phyloP scores from a whole-genome alignment of 257 asterid genomes.

The Sherardia arvensis region DNA sequence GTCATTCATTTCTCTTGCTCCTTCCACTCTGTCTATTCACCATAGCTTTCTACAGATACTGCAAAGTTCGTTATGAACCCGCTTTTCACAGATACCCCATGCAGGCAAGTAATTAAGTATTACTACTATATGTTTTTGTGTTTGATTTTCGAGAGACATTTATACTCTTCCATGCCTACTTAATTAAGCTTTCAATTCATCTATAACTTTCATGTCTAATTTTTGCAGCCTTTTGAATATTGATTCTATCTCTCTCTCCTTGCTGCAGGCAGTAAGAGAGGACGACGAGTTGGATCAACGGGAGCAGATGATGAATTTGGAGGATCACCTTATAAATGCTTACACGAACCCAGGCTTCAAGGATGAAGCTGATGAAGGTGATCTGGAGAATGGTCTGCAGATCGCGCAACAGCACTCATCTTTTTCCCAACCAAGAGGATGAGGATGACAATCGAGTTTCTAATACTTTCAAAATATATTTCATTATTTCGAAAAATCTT shows the following conservation, averaged over 20 bases:
- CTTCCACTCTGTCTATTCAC: slow-evolving; percentile 58
- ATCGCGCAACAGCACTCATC: too few species aligned
- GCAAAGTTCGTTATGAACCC: slow-evolving; percentile 78
- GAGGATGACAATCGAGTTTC: too few species aligned
- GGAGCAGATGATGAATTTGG: slow-evolving; percentile 51
- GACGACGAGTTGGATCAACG: slow-evolving; percentile 59
- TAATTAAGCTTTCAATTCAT: too few species aligned
- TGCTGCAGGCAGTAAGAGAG: slow-evolving; percentile 60
- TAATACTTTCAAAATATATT: too few species aligned
- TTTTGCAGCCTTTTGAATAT: neutral
- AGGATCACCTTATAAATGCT: slow-evolving; percentile 47
- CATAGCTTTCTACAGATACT: slow-evolving; percentile 49
- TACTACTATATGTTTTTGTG: neutral
- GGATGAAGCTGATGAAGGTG: slow-evolving; percentile 19
- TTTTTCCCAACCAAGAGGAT: too few species aligned
- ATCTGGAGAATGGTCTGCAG: too few species aligned
- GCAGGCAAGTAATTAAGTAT: slow-evolving; percentile 29
- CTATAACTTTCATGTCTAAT: neutral
- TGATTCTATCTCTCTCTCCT: neutral
- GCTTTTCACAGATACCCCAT: slow-evolving; percentile 66
- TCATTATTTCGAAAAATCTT: too few species aligned
- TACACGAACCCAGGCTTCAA: slow-evolving; percentile 59
- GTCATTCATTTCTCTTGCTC: slow-evolving; percentile 53
- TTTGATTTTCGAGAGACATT: neutral
- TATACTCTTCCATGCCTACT: too few species aligned